These are phyloP conservation scores for Chenopodium suecicum DNA, from an alignment of 148 eudicot genomes.

Conservation along the genomic window DNA sequence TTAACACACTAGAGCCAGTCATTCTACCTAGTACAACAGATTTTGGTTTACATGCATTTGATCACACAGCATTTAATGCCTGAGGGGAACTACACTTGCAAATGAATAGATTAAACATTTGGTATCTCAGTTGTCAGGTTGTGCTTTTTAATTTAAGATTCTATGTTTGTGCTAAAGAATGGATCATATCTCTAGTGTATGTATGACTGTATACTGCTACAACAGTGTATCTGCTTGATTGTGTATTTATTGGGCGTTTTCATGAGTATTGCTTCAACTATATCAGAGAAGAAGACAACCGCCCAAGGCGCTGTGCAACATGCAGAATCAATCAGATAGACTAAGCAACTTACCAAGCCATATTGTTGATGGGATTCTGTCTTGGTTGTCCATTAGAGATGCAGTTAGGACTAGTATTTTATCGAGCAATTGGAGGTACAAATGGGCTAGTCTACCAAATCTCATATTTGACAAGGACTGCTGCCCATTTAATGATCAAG, in stretches of 20 bases:
- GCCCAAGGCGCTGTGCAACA: slow-evolving; percentile 45
- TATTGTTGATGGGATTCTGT: slow-evolving; percentile 58
- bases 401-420: slow-evolving; percentile 69
- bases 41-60: background rate
- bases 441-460: slow-evolving; percentile 65
- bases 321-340: slow-evolving; percentile 53
- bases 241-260: background rate
- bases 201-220: background rate
- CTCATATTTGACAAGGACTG: slow-evolving; percentile 74
- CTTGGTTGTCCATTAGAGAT: slow-evolving; percentile 61
- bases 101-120: background rate
- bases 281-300: slow-evolving; percentile 62
- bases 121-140: background rate
- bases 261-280: background rate
- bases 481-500: slow-evolving; percentile 55
- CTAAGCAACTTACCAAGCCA: slow-evolving; percentile 75
- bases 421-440: slow-evolving; percentile 78
- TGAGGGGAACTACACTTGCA: background rate
- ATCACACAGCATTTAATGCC: background rate
- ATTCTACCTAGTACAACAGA: background rate
- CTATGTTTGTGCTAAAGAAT: background rate
- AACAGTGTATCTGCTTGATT: too few relatives aligned
- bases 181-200: background rate
- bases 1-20: background rate
- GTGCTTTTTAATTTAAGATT: background rate